Evolutionary conservation across 2,329 filamentous ascomycete species (phyloP).

Genomic region (Pseudopyrenochaeta lycopersici): DNA sequence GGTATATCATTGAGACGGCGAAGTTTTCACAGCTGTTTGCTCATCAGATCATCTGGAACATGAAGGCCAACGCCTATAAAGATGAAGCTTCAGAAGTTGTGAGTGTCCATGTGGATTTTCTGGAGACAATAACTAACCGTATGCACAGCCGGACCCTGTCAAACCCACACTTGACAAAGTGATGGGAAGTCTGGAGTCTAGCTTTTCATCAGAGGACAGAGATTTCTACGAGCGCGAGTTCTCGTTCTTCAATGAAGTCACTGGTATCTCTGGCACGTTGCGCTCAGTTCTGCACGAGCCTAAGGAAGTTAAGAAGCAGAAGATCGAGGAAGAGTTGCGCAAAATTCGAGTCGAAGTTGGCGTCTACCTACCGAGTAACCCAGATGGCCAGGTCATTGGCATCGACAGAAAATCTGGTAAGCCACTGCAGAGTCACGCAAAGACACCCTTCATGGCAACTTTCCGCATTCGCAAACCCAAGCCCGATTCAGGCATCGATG

Average conservation of each 20-base stretch:
- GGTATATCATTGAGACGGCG: slow-evolving; percentile 95
- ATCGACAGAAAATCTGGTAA: slow-evolving; percentile 99
- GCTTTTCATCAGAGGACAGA: slow-evolving; percentile 81
- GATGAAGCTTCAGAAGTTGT: slow-evolving; percentile 90
- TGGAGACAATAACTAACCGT: not conserved
- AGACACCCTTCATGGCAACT: slow-evolving; percentile 98
- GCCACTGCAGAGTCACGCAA: slow-evolving; percentile 95
- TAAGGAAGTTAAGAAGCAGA: slow-evolving; percentile 98
- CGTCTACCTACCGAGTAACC: slow-evolving; percentile 96
- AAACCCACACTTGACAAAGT: slow-evolving; percentile 95
- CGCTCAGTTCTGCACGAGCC: slow-evolving; percentile 90
- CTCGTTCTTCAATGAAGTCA: slow-evolving; percentile 97
- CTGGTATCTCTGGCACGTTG: slow-evolving; percentile 91
- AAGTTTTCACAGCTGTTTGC: slow-evolving; percentile 98
- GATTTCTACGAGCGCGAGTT: slow-evolving; percentile 95
- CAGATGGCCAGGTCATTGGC: slow-evolving; percentile 94
- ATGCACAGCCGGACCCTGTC: slow-evolving; percentile 77
- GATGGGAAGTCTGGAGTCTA: slow-evolving; percentile 81
- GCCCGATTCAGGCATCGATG: slow-evolving; percentile 43
- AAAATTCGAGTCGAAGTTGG: slow-evolving; percentile 98
- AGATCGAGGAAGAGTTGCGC: slow-evolving; percentile 97
- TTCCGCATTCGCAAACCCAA: slow-evolving; percentile 92
- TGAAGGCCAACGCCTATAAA: slow-evolving; percentile 99
- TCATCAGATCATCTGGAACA: slow-evolving; percentile 99
- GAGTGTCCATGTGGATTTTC: slow-evolving; percentile 49